Evolutionary conservation across 108 stramenopile genomes (phyloP), one percentile per base, ranked within the genome.

Genomic region (Nitzschia sp.): DNA sequence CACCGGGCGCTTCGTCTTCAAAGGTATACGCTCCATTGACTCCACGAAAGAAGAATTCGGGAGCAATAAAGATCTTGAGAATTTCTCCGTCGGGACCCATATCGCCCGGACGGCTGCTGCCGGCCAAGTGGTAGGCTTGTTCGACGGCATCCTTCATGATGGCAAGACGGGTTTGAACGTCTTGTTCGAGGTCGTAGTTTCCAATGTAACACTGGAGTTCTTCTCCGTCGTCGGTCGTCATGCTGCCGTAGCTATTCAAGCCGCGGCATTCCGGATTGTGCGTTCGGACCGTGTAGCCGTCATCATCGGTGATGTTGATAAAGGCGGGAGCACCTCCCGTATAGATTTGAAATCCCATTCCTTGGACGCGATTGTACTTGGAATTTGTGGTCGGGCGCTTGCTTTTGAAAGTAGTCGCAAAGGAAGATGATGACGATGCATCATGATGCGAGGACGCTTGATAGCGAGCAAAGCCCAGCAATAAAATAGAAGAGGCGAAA

Each of bases 1-100:
- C 48, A 2, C 79, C 45, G 28, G 19, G 48, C 28, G 62, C 45
- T 63, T 72, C 81, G 15, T 83, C 80, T 3, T 52, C 25, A 48
- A 88, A 88, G 33, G 64, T 65, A 50, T 82, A 89, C 0, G 85
- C 83, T 30, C 89, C 89, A 61, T 83, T 59, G 11, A 57, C 29
- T 9, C 89, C 85, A 1, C 89, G 65, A 41, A 69, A 90, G 52
- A 70, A 90, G 56, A 90, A 90, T 68, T 90, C 89, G n/a, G 89
- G 89, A 11, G 85, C 89, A 31, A 86, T 53, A 66, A 90, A 90
- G 4, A 90, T 74, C 58, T 90, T 90, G 19, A 90, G 70, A 17
- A 68, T 81, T 15, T 34, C 35, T 5, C 57, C 54, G 13, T 68
- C 63, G 4, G 5, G 19, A 11, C 19, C 19, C 4, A 55, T 60